Evolutionary conservation across 1,139 yeast species (phyloP).

Genomic region (Magnusiomyces clavatus): DNA sequence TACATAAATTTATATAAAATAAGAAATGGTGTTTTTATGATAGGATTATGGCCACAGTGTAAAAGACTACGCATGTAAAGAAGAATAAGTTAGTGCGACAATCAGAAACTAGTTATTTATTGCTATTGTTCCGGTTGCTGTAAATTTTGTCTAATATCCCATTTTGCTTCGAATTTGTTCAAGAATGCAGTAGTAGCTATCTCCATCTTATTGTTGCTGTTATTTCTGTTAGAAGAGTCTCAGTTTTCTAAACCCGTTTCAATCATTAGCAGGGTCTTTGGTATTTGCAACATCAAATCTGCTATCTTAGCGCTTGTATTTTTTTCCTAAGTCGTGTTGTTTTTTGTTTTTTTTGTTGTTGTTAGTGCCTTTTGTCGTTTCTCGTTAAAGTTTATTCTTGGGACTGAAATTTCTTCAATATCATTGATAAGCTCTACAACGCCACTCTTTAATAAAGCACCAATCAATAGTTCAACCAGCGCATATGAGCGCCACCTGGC

Average conservation of each 20-base stretch:
- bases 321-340: no score
- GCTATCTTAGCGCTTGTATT: not conserved
- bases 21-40: no score
- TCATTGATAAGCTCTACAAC: conserved; percentile 23
- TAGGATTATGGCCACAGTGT: no score
- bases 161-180: conserved; percentile 19
- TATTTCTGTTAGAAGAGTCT: conserved; percentile 4
- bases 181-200: conserved; percentile 18
- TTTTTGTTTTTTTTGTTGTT: no score
- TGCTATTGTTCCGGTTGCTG: no score
- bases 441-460: conserved; percentile 31
- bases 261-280: conserved; percentile 8
- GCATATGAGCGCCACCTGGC: no score
- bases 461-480: conserved; percentile 30
- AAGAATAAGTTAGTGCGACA: no score
- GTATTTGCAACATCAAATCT: not conserved
- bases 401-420: conserved; percentile 18
- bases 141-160: conserved; percentile 17
- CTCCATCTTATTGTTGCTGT: conserved; percentile 1
- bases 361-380: not conserved
- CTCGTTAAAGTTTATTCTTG: not conserved
- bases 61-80: no score
- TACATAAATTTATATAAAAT: no score
- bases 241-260: conserved; percentile 17
- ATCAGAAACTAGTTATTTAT: no score